Evolutionary conservation across 768 basidiomycete species (phyloP), one percentile per base, ranked within the genome.

Genomic region (Imleria badia): DNA sequence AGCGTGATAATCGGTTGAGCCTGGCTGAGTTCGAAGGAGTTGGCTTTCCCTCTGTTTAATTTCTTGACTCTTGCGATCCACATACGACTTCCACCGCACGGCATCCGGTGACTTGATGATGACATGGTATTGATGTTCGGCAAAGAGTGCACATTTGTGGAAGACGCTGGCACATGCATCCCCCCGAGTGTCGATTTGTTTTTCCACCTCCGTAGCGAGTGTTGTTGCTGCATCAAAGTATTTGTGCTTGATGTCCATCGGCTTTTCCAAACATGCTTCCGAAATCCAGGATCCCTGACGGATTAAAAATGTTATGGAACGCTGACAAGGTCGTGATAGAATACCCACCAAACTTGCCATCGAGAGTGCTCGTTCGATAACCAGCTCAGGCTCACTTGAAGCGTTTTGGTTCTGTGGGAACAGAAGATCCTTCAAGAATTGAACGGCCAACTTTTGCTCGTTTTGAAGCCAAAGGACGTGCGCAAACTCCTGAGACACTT

Each of bases 211-310:
- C 26, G 54, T 40, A 38, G 76, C 63, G 29, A 78, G 62, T 1
- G 60, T 43, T 3, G 78, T 75, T 0, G 94, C 91, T 0, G 79
- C 77, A 17, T 80, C 74, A 66, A 98, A 98, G 67, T 83, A 95
- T 5, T 78, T 75, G 0, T 73, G 64, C 57, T 81, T 80, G 48
- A 97, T 93, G 29, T 85, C 81, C 15, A 79, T 75, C 0, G 94
- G 85, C 44, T 88, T 89, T 61, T 89, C 86, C 26, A 96, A 69
- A 54, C 89, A 89, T 2, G 97, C 94, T 62, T 91, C 85, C 8
- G 91, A 82, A 22, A 83, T 87, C 97, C 97, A 99, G 12, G 87
- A 79, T 11, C 96, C 97, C 94, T 98, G 59, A 50, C 33, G 43
- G 19, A 38, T 22, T 11, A 36, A 26, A 51, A 35, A 49, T 48